phyloP scores from a whole-genome alignment of 2,329 filamentous ascomycete species.

The Ophiostoma piceae region DNA sequence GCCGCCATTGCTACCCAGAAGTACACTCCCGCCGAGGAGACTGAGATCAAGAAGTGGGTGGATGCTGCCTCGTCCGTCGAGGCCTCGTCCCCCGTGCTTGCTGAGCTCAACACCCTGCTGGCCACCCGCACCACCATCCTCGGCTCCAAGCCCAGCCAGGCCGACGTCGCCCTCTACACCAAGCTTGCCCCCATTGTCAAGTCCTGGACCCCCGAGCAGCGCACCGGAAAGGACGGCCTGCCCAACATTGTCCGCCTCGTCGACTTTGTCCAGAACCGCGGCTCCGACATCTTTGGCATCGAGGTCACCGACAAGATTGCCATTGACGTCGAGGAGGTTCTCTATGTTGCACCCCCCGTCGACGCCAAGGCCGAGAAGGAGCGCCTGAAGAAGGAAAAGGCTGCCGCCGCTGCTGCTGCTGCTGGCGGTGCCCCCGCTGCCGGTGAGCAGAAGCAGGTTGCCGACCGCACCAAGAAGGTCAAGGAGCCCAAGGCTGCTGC shows the following conservation, averaged over 20 bases:
- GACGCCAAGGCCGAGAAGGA: conserved; percentile 96
- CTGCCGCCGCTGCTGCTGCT: conserved; percentile 57
- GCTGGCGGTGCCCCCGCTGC: conserved; percentile 42
- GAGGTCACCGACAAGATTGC: conserved; percentile 69
- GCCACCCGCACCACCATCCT: conserved; percentile 83
- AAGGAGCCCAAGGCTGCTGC: conserved; percentile 43
- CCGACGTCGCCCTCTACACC: conserved; percentile 78
- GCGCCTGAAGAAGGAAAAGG: conserved; percentile 93
- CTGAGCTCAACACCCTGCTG: conserved; percentile 79
- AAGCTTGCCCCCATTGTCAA: conserved; percentile 70
- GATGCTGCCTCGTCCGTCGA: conserved; percentile 68
- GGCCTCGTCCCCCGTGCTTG: conserved; percentile 51
- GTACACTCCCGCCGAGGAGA: conserved; percentile 74
- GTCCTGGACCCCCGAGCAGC: conserved; percentile 76
- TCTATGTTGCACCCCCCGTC: conserved; percentile 81
- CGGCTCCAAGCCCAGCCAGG: conserved; percentile 81
- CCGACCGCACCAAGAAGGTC: conserved; percentile 58
- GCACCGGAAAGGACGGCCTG: conserved; percentile 81
- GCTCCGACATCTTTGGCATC: conserved; percentile 65
- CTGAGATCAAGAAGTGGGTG: conserved; percentile 86
- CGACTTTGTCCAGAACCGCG: conserved; percentile 89
- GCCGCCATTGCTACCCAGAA: conserved; percentile 57
- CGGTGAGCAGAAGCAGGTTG: conserved; percentile 45
- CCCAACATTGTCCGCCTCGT: conserved; percentile 87
- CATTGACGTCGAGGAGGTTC: conserved; percentile 72